phyloP scores from a whole-genome alignment of 2,329 filamentous ascomycete species.

The Phaeophleospora eucalypticola region DNA sequence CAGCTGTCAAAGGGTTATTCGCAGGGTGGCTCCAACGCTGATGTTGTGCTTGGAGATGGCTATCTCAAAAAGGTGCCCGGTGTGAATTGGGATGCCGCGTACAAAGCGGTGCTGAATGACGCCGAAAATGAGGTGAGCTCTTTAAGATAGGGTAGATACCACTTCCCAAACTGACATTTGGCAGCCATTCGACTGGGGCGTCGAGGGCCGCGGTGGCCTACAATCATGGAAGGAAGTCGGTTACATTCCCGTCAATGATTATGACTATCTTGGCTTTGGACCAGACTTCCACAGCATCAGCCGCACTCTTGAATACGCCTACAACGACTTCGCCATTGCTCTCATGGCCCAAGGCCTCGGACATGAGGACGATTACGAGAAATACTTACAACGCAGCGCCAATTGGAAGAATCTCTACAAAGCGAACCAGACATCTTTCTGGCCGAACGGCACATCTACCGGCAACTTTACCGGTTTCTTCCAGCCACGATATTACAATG shows the following conservation, averaged over 20 bases:
- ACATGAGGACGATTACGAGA: conserved; percentile 48
- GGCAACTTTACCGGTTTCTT: conserved; percentile 63
- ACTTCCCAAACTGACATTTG: not conserved
- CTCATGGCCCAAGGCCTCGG: conserved; percentile 60
- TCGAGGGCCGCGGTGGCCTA: conserved; percentile 65
- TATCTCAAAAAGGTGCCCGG: conserved; percentile 59
- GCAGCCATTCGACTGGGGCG: conserved; percentile 60
- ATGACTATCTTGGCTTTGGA: conserved; percentile 61
- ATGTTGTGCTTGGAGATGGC: conserved; percentile 64
- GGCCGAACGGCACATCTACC: conserved; percentile 52
- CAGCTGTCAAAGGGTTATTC: conserved; percentile 64
- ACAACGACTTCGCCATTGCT: conserved; percentile 65
- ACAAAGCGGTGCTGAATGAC: conserved; percentile 67
- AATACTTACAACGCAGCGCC: conserved; percentile 59
- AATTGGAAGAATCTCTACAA: conserved; percentile 75
- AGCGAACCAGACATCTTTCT: conserved; percentile 50
- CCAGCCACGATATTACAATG: conserved; percentile 62
- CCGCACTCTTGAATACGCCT: conserved; percentile 67
- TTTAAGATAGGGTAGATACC: not conserved
- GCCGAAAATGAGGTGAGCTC: conserved; percentile 58
- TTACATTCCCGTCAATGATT: conserved; percentile 51
- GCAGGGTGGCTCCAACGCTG: conserved; percentile 42
- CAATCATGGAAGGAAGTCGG: conserved; percentile 65
- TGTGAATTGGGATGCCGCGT: conserved; percentile 65
- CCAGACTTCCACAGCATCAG: conserved; percentile 64